Conservation (phyloP, 345 rosid genomes). For the Melaleuca alternifolia region DNA sequence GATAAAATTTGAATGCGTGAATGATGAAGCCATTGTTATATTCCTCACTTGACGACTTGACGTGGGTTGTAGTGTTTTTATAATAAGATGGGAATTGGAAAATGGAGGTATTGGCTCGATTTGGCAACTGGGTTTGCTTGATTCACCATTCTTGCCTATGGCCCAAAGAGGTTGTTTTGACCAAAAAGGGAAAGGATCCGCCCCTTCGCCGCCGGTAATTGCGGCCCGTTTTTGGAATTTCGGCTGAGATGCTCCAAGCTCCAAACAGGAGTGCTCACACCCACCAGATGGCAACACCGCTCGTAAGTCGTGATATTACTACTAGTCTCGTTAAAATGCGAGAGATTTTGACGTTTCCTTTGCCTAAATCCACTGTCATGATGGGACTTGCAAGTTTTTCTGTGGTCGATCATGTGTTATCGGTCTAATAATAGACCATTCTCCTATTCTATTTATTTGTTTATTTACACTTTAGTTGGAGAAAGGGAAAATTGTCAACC, state of each 20-base stretch:
- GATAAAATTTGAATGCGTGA: neutral
- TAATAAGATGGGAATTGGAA: neutral
- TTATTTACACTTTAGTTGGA: neutral
- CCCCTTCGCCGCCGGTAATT: neutral
- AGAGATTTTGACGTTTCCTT: neutral
- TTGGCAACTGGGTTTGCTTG: neutral
- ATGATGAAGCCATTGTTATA: neutral
- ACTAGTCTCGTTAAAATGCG: neutral
- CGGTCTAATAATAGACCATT: neutral
- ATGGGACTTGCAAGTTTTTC: neutral
- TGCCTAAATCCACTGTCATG: neutral
- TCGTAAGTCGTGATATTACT: neutral
- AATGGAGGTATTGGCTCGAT: neutral
- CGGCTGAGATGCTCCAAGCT: neutral
- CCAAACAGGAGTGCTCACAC: neutral
- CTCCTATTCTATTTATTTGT: neutral
- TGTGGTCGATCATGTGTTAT: neutral
- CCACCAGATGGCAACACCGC: neutral
- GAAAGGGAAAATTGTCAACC: neutral
- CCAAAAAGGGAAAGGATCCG: neutral
- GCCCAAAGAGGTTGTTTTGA: neutral
- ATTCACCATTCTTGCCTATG: neutral
- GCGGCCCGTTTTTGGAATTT: neutral
- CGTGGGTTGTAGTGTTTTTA: neutral
- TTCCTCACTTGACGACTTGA: neutral